Conservation (phyloP, 75 land plant species). For the Picea sitchensis region DNA sequence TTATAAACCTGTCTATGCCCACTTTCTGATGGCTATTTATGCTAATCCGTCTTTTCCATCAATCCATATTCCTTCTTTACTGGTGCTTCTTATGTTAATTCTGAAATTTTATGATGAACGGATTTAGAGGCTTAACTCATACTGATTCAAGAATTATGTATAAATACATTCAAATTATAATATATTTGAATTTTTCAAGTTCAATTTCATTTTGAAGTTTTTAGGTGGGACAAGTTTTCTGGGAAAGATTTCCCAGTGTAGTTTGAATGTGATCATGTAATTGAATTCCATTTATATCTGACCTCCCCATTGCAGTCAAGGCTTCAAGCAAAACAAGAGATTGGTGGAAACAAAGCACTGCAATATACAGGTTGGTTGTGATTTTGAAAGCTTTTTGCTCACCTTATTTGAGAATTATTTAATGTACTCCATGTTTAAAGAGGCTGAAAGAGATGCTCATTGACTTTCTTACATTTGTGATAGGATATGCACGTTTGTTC, state of each 20-base stretch:
- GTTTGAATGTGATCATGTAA: neutral
- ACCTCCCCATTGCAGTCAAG: slow-evolving; percentile 41
- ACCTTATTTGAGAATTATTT: neutral
- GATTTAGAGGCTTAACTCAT: neutral
- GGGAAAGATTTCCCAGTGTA: neutral
- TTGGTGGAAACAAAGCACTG: slow-evolving; percentile 41
- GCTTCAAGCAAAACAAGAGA: slow-evolving; percentile 69
- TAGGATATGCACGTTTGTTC: neutral
- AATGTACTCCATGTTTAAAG: neutral
- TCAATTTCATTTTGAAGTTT: neutral
- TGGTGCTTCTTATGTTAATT: neutral
- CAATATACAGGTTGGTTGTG: slow-evolving; percentile 45
- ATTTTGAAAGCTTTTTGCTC: neutral
- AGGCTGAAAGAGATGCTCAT: neutral
- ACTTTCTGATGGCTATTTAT: neutral
- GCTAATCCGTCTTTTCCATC: neutral
- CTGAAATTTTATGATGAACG: neutral
- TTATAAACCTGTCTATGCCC: neutral
- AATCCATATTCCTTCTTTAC: neutral
- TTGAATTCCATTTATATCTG: neutral
- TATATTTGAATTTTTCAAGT: no score
- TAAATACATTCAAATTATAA: neutral
- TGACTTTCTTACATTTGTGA: neutral
- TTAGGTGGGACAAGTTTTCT: neutral
- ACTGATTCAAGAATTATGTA: neutral